Base-by-base conservation (phyloP, 2,329 filamentous ascomycete species). In the Pseudocercospora pini-densiflorae region DNA sequence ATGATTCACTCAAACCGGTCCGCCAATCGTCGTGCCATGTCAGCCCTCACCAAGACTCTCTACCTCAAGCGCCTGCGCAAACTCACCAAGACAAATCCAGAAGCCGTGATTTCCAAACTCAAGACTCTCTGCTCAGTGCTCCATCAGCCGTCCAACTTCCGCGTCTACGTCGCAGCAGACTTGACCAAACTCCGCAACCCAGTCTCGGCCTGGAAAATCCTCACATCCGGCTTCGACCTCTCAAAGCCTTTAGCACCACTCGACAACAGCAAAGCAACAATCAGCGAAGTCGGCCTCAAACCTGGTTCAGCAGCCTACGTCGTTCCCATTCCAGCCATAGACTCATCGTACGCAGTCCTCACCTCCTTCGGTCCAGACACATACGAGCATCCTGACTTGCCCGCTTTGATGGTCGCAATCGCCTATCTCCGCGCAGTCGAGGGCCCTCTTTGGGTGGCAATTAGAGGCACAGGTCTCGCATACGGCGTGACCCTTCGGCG, bases 381-480 rank as follows among this genome's bases (percentile, higher is more conserved):
- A 0, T 94, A 91, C 75, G 84, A 86, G 3, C 90, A 97, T 74
- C 90, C 93, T 0, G 86, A 88, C 16, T 84, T 98, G 1, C 93
- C 95, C 0, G 90, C 94, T 1, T 85, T 97, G 60, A 88, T 97
- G 78, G 94, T 99, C 7, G 93, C 94, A 0, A 88, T 93, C 59
- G 89, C 93, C 21, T 98, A 97, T 77, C 90, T 99, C 67, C 94
- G 97, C 76, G 90, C 93, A 0, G 91, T 96, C 19, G 95, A 99
- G 79, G 95, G 95, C 0, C 95, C 95, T 0, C 87, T 99, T 33
- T 98, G 95, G 94, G 91, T 91, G 69, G 92, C 93, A 0, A 92
- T 98, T 58, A 92, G 95, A 55, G 95, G 95, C 63, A 95, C 92
- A 51, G 95, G 95, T 53, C 89, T 98, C 61, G 95, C 95, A 0